Evolutionary conservation across 1,139 yeast genomes (phyloP).

Genomic region (Williopsis jadinii): DNA sequence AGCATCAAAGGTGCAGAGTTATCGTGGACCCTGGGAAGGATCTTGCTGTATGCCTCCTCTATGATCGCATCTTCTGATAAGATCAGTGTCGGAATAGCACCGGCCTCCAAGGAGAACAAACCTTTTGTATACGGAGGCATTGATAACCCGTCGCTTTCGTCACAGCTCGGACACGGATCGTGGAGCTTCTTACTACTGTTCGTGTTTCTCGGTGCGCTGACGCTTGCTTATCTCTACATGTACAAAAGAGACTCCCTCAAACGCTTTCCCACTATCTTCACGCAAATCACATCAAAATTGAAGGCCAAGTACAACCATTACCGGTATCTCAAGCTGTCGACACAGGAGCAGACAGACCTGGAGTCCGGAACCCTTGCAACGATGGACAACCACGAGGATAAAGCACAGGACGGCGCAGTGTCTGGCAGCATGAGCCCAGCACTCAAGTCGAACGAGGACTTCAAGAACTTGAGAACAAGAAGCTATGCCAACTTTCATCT

Average conservation of each 20-base stretch:
- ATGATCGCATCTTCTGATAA: slow-evolving; percentile 31
- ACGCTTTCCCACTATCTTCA: slow-evolving; percentile 9
- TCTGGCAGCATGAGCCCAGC: slow-evolving; percentile 20
- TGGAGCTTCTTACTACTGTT: slow-evolving; percentile 6
- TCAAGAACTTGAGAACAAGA: slow-evolving; percentile 20
- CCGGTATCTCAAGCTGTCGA: slow-evolving; percentile 16
- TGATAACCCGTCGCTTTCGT: neutral
- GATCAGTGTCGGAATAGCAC: slow-evolving; percentile 42
- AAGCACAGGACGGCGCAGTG: neutral
- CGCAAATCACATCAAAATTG: slow-evolving; percentile 7
- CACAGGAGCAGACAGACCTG: slow-evolving; percentile 16
- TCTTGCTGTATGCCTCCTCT: slow-evolving; percentile 52
- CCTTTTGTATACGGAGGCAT: slow-evolving; percentile 19
- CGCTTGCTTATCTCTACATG: slow-evolving; percentile 8
- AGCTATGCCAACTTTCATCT: slow-evolving; percentile 18
- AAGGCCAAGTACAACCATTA: slow-evolving; percentile 13
- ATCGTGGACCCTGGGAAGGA: slow-evolving; percentile 64
- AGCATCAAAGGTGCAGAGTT: slow-evolving; percentile 53
- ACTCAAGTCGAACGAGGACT: slow-evolving; percentile 6
- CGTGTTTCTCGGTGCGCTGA: slow-evolving; percentile 2
- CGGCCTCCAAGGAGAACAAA: slow-evolving; percentile 38
- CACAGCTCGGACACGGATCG: neutral
- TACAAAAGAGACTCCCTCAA: slow-evolving; percentile 10
- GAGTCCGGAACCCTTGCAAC: slow-evolving; percentile 13
- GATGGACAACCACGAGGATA: neutral